These are phyloP conservation scores for Candida multigemmis DNA, from an alignment of 805 yeast genomes.

Conservation along the genomic window DNA sequence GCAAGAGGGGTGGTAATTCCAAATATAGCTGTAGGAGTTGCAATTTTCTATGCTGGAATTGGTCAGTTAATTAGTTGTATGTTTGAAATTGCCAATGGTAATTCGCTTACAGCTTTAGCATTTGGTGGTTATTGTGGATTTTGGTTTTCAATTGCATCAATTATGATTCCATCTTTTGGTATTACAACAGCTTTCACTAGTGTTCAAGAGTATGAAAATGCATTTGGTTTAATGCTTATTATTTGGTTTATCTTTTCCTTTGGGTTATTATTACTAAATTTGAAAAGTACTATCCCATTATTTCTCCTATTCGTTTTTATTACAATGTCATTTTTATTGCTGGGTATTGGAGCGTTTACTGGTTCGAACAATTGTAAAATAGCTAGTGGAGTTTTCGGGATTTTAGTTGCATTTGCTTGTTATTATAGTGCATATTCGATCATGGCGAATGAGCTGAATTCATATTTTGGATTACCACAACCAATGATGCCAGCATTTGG, in stretches of 20 bases:
- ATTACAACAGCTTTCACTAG: constrained; percentile 41
- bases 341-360: constrained; percentile 44
- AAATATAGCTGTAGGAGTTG: constrained; percentile 47
- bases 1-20: constrained; percentile 46
- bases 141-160: constrained; percentile 60
- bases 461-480: no score
- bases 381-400: constrained; percentile 59
- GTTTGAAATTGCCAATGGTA: constrained; percentile 57
- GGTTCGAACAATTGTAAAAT: constrained; percentile 28
- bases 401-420: constrained; percentile 46
- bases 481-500: no score
- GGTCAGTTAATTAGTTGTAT: constrained; percentile 54
- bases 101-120: constrained; percentile 63
- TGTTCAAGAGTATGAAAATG: constrained; percentile 30
- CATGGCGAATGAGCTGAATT: constrained; percentile 48
- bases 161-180: constrained; percentile 51
- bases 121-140: constrained; percentile 58
- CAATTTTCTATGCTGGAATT: constrained; percentile 56
- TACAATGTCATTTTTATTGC: constrained; percentile 44
- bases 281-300: constrained; percentile 59
- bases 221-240: constrained; percentile 49
- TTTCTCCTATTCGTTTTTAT: constrained; percentile 46
- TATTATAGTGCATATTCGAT: constrained; percentile 61
- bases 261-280: constrained; percentile 42
- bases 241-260: constrained; percentile 61